Percentiles rank a stretch among this genome's conserved stretches.
phyloP scores from a whole-genome alignment of 2,329 filamentous ascomycete genomes.

The Hymenoscyphus occultus region DNA sequence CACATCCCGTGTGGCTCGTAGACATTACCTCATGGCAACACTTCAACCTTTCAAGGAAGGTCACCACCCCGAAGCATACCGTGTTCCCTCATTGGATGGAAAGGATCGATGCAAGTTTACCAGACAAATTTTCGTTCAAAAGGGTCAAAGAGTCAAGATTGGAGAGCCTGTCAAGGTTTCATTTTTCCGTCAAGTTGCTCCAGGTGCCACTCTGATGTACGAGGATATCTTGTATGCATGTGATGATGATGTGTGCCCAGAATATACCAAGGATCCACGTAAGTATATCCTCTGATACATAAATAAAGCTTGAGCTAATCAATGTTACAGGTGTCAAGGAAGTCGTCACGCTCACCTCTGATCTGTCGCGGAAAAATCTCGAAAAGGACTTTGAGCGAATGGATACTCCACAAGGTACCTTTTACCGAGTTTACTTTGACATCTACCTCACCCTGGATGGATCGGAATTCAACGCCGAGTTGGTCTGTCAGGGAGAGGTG shows the following conservation, averaged over 20 bases:
- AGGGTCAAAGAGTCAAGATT: conserved; percentile 98
- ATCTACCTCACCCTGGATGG: conserved; percentile 93
- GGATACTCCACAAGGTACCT: conserved; percentile 96
- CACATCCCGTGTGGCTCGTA: conserved; percentile 92
- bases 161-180: conserved; percentile 98
- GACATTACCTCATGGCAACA: conserved; percentile 98
- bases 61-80: conserved; percentile 96
- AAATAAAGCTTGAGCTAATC: conserved; percentile 30
- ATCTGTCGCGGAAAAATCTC: conserved; percentile 94
- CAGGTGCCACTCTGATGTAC: conserved; percentile 97
- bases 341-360: conserved; percentile 94
- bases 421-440: conserved; percentile 79
- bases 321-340: conserved; percentile 83
- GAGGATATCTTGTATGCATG: conserved; percentile 98
- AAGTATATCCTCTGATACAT: conserved; percentile 44
- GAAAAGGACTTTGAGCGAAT: conserved; percentile 99
- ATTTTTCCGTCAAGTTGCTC: conserved; percentile 96
- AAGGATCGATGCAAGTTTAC: conserved; percentile 99
- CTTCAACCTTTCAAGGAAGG: conserved; percentile 98
- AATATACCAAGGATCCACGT: conserved; percentile 99
- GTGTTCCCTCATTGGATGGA: conserved; percentile 91
- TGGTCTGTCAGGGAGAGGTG: conserved; percentile 98
- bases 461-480: conserved; percentile 94
- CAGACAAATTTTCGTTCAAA: conserved; percentile 96
- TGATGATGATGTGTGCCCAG: conserved; percentile 95